Base-by-base conservation (phyloP, 179 eudicot species). In the Beta corolliflora region DNA sequence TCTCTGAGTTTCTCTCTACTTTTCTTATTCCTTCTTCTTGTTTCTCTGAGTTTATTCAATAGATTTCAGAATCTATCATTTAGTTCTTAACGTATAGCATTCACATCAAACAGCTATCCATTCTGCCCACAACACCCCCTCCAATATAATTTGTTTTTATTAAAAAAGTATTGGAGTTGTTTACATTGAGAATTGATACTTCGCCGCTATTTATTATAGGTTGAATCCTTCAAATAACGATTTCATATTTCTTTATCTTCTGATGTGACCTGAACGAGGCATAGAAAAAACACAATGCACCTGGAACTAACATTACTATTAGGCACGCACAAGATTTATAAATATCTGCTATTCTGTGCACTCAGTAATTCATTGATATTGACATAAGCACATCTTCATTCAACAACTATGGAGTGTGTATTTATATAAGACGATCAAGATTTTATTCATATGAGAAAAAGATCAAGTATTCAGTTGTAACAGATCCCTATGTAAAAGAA, bases 401-500 rank as follows among this genome's bases (percentile, higher is more conserved):
- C 16, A 71, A 10, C 13, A 5, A n/a, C 10, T 50, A 12, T 23
- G 23, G 21, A 13, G 41, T 71, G 8, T 10, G 36, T 25, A 36
- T 31, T 78, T 59, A 19, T 4, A 61, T 64, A 55, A 46, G n/a
- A 36, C 36, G 0, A 41, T 50, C 75, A 50, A 50, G 19, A 54
- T 21, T 7, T 11, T 23, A 36, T 65, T 72, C 23, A 46, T 21
- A 29, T 41, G 67, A 36, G 46, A 45, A 25, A 6, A 45, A 54
- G n/a, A 18, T 48, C 68, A 55, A 10, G 36, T 69, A 41, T 69
- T 36, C 19, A 72, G 59, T 73, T 79, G 45, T 18, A 69, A 52
- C 48, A 14, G 73, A 59, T 31, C 75, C 14, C 18, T 45, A 70
- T 53, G 72, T 75, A 83, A 80, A 61, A 21, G 71, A 53, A 7